Base-by-base conservation (phyloP, 2,329 filamentous ascomycete species). In the Biscogniauxia mediterranea region DNA sequence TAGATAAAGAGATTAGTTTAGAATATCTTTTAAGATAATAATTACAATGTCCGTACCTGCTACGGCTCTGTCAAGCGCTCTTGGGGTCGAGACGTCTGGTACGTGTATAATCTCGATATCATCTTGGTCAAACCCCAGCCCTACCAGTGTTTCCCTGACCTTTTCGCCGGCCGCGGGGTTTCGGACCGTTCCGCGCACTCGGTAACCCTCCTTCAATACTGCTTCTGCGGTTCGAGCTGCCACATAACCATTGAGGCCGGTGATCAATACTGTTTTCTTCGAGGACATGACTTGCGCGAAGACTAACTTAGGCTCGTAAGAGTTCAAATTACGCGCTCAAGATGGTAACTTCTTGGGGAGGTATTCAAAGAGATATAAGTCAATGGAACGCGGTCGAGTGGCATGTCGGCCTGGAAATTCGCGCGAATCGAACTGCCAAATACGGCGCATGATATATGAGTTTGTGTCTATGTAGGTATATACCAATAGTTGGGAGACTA, bases 231-330 rank as follows among this genome's bases (percentile, higher is more conserved):
- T 68, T 21, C 70, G 64, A 50, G 69, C 71, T 32, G 70, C 71
- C 6, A 73, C 61, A 42, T 72, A 72, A 54, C 71, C 71, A 56
- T 71, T 73, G 54, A 72, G 56, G 9, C 71, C 71, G 26, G 71
- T 72, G 54, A 73, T 70, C n/a, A 73, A 65, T 55, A 73, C 58
- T 19, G 64, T 67, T 15, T 20, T 42, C 49, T 62, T 62, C 4
- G 42, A 3, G 6, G 38, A 49, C 46, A 38, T 26, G 26, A 19
- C 19, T 28, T 26, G 17, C 17, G 1, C 20, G 5, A 7, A 9
- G 8, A 52, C 11, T 13, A 13, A 20, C 3, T 5, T 8, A 26
- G 42, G 15, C 13, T 21, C 20, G 25, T 21, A 26, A 20, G 58
- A 7, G 4, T n/a, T n/a, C 15, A 46, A 23, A 54, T 28, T 54